Conservation (phyloP, 768 basidiomycete genomes). For the Tricholoma saponaceum region DNA sequence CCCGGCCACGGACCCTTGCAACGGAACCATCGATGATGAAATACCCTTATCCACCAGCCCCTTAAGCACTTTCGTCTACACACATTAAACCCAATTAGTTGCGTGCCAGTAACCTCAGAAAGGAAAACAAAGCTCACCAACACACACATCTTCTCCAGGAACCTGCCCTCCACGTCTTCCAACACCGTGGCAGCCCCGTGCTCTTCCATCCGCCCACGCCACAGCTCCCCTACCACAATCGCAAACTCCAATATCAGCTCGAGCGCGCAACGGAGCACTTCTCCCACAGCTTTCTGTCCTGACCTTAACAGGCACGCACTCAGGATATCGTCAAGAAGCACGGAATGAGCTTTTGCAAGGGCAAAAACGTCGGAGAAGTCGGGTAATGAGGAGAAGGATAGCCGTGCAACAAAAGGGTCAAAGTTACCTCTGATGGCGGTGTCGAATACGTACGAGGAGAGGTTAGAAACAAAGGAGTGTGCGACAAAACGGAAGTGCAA, state of each 20-base stretch:
- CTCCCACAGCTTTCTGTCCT: conserved; percentile 60
- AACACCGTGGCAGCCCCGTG: conserved; percentile 58
- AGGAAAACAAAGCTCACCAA: conserved; percentile 43
- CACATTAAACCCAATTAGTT: conserved; percentile 3
- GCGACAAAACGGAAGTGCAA: conserved; percentile 72
- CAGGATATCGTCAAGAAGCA: conserved; percentile 68
- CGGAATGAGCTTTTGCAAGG: conserved; percentile 63
- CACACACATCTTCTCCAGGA: conserved; percentile 49
- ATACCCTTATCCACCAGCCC: conserved; percentile 50
- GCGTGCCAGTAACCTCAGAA: not conserved
- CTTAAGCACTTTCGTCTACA: conserved; percentile 53
- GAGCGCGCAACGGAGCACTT: conserved; percentile 57
- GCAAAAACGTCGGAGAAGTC: conserved; percentile 70
- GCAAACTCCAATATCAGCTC: conserved; percentile 67
- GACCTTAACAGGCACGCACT: conserved; percentile 71
- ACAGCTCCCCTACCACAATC: conserved; percentile 58
- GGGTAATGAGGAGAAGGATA: conserved; percentile 22
- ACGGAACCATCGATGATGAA: conserved; percentile 19
- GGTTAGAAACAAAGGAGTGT: conserved; percentile 62
- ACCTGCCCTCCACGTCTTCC: conserved; percentile 49
- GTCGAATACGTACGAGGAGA: conserved; percentile 74
- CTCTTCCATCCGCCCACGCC: conserved; percentile 51
- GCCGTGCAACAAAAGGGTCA: conserved; percentile 55
- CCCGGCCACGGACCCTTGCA: conserved; percentile 19
- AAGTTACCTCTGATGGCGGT: conserved; percentile 79